A percentile compares a stretch with the other conserved stretches of the same genome.
Conservation (phyloP, 441 rosid genomes). For the Adansonia rubrostipa region DNA sequence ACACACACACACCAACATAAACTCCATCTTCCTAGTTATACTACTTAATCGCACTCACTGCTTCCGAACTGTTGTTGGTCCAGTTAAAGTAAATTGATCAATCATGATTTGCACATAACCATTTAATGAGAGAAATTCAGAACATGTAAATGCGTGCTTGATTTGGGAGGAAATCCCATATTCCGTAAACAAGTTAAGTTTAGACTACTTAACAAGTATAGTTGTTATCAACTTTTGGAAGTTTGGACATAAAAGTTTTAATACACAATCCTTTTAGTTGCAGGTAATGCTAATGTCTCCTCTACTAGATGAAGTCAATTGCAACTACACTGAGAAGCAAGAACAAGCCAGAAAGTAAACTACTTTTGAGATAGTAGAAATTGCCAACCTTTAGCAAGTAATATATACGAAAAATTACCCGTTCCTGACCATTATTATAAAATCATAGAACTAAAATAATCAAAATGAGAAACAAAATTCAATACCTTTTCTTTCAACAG, state of each 20-base stretch:
- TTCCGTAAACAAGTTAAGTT: background rate
- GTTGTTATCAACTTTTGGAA: background rate
- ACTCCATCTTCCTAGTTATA: background rate
- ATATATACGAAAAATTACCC: background rate
- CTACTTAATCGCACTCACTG: background rate
- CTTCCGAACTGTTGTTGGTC: background rate
- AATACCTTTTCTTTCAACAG: slow-evolving; percentile 73
- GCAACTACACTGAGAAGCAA: background rate
- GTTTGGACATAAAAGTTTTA: background rate
- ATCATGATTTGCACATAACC: background rate
- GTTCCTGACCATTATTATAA: background rate
- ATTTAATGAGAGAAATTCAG: background rate
- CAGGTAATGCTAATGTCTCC: background rate
- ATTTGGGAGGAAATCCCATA: background rate
- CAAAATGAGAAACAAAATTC: background rate
- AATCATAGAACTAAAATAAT: background rate
- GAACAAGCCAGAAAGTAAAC: background rate
- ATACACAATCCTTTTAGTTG: background rate
- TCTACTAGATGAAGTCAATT: background rate
- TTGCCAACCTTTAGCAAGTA: background rate
- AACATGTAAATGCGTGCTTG: background rate
- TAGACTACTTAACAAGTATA: background rate
- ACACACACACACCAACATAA: background rate
- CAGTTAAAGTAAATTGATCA: background rate
- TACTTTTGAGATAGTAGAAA: background rate